Percentiles rank a stretch among this genome's conserved stretches.
Evolutionary conservation across 2,329 filamentous ascomycete species (phyloP).

Genomic region (Cadophora gregata): DNA sequence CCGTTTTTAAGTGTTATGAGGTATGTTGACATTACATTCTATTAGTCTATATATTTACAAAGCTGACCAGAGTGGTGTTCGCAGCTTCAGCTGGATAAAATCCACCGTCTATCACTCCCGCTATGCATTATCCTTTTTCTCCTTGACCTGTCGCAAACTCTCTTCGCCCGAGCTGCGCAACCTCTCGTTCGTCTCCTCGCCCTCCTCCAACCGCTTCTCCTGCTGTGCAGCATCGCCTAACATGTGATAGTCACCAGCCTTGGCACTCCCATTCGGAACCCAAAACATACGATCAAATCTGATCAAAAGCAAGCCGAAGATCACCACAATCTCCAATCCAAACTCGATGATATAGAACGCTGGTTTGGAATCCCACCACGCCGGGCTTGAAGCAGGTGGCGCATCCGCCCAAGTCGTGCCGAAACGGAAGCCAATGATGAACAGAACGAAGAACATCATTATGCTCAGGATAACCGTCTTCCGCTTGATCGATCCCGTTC

Average conservation of each 20-base stretch:
- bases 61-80: too few species aligned
- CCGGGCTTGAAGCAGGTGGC: slow-evolving; percentile 57
- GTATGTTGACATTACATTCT: too few species aligned
- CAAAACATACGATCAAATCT: slow-evolving; percentile 73
- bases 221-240: not conserved
- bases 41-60: too few species aligned
- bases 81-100: not conserved
- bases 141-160: not conserved
- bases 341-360: slow-evolving; percentile 10
- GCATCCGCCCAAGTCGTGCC: slow-evolving; percentile 59
- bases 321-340: slow-evolving; percentile 74
- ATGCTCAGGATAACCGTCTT: slow-evolving; percentile 57
- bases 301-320: slow-evolving; percentile 62
- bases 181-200: not conserved
- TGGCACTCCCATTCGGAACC: slow-evolving; percentile 71
- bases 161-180: not conserved
- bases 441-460: slow-evolving; percentile 58
- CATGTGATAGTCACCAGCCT: slow-evolving; percentile 52
- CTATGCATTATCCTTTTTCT: not conserved
- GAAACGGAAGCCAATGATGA: slow-evolving; percentile 73
- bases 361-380: slow-evolving; percentile 58
- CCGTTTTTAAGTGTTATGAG: too few species aligned
- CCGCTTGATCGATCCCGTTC: not conserved
- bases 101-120: not conserved
- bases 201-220: not conserved